phyloP scores from a whole-genome alignment of 371 early-diverging fungal species.

The Rhizopus stolonifer region DNA sequence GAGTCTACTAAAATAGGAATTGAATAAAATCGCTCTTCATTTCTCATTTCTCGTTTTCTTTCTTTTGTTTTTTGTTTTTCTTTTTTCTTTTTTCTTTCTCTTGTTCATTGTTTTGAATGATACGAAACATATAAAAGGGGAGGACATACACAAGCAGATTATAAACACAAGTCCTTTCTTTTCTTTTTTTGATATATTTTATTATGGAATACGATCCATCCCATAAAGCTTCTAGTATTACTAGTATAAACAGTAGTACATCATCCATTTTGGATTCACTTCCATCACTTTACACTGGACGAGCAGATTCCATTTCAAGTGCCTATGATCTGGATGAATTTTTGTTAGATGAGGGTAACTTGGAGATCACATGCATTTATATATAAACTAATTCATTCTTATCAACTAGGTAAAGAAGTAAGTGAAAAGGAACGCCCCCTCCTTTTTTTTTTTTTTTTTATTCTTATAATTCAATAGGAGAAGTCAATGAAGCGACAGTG shows the following conservation, averaged over 20 bases:
- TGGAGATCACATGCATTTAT: background rate
- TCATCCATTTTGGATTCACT: conserved; percentile 24
- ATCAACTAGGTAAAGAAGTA: too few species aligned
- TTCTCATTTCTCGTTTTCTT: conserved; percentile 3
- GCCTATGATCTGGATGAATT: conserved; percentile 19
- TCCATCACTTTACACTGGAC: conserved; percentile 29
- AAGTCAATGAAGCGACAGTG: background rate
- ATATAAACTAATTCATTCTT: too few species aligned
- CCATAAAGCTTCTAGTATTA: conserved; percentile 31
- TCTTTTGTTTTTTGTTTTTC: conserved; percentile 4
- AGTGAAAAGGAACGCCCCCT: too few species aligned
- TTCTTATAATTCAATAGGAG: too few species aligned
- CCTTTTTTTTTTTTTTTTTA: too few species aligned
- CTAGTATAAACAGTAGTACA: conserved; percentile 19
- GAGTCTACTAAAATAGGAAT: conserved; percentile 1
- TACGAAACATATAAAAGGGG: conserved; percentile 12
- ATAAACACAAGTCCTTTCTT: background rate
- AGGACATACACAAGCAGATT: background rate
- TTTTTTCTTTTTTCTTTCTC: conserved; percentile 3
- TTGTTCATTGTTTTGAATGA: conserved; percentile 10
- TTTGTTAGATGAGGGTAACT: conserved; percentile 20
- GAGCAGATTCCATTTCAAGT: conserved; percentile 22
- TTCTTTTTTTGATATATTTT: conserved; percentile 12
- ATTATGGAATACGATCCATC: conserved; percentile 29
- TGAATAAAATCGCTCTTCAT: background rate